These are phyloP conservation scores for Teunomyces lycoperdinae DNA, from an alignment of 805 yeast genomes.

Conservation along the genomic window DNA sequence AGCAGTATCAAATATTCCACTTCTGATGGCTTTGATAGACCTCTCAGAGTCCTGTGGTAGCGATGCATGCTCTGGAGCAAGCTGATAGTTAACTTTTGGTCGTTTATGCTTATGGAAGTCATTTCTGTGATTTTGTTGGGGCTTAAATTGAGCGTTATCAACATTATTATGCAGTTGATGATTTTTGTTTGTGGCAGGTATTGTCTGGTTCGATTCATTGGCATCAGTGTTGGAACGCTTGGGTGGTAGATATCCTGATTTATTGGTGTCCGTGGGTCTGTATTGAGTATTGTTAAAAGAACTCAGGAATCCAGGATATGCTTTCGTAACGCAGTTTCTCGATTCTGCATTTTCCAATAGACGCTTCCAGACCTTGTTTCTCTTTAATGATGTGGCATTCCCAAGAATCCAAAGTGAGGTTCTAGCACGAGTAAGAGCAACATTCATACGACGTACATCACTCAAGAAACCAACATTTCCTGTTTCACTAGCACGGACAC, in stretches of 20 bases:
- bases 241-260: conserved; percentile 3
- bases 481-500: conserved; percentile 82
- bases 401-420: conserved; percentile 93
- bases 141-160: background rate
- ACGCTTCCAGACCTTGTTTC: conserved; percentile 71
- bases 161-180: too few relatives aligned
- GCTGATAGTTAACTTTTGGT: background rate
- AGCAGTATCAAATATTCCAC: background rate
- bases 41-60: background rate
- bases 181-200: too few relatives aligned
- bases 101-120: background rate
- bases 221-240: background rate
- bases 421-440: conserved; percentile 91
- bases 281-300: background rate
- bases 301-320: conserved; percentile 36
- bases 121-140: background rate
- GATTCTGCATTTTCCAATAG: conserved; percentile 63
- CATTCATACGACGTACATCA: conserved; percentile 94
- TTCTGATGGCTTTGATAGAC: background rate
- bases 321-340: conserved; percentile 37
- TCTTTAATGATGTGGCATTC: conserved; percentile 58
- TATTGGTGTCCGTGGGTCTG: conserved; percentile 1
- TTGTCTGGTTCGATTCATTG: background rate
- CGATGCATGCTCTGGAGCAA: background rate
- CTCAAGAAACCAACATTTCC: conserved; percentile 81